These are phyloP conservation scores for rapeseed (Brassica napus) DNA, from an alignment of 345 rosid species.

Conservation along the genomic window DNA sequence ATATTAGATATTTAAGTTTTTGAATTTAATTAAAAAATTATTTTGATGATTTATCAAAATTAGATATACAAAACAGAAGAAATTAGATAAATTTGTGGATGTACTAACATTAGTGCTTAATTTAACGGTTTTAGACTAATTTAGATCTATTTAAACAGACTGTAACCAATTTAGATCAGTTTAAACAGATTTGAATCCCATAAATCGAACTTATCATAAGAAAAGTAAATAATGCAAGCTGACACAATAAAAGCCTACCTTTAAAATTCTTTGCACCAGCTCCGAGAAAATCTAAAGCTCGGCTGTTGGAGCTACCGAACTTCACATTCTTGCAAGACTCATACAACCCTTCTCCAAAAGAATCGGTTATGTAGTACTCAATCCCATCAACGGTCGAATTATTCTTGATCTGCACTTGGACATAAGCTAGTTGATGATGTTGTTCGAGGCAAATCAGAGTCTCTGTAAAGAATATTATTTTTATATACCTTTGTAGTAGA, in stretches of 20 bases:
- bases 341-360: constrained; percentile 76
- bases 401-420: constrained; percentile 58
- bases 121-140: no score
- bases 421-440: background rate
- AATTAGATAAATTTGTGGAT: no score
- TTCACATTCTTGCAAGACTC: constrained; percentile 95
- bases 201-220: no score
- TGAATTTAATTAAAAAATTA: no score
- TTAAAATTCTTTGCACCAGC: constrained; percentile 82
- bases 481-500: constrained; percentile 62
- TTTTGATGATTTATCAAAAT: no score
- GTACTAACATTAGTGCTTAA: no score
- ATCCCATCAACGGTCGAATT: constrained; percentile 83
- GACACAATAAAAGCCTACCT: constrained; percentile 44
- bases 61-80: no score
- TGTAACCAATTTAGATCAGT: no score
- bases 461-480: constrained; percentile 2
- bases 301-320: constrained; percentile 87
- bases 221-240: background rate
- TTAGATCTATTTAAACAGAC: no score
- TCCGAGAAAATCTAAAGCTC: constrained; percentile 82
- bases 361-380: constrained; percentile 68
- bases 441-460: background rate
- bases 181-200: no score
- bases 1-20: no score